Evolutionary conservation across 306 rosid genomes (phyloP), one percentile per base, ranked within the genome.

Genomic region (Acacia crassicarpa): DNA sequence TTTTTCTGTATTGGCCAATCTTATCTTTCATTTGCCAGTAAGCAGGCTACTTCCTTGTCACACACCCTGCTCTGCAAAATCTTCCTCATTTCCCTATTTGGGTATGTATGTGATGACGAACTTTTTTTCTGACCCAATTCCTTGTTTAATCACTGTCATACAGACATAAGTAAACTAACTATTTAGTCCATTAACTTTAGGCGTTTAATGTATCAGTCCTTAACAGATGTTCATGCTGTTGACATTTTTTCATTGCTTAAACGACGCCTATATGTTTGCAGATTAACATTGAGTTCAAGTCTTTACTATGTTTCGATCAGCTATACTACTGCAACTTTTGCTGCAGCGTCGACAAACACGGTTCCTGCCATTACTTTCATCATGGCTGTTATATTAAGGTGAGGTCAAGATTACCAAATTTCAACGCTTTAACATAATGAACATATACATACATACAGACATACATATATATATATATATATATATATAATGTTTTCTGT

Each of bases 271-370:
- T 53, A 51, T 84, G 40, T 82, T 45, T 46, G 4, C 49, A 95
- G 98, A 89, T 82, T 93, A 63, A 95, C 99, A 35, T 62, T 89
- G 72, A 92, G 98, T 83, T 85, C 94, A 81, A 95, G 79, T 78
- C 93, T 95, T 45, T 95, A 90, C 89, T 95, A 87, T 70, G 88
- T 88, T 72, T 90, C 97, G 22, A 85, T 95, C 78, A 91, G 86
- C 87, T 82, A 88, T 49, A 95, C 94, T 48, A 81, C 99, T 48
- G 98, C 99, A 86, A 95, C 98, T 63, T 95, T 89, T 85, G 97
- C 98, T 16, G 98, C 98, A 4, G 99, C 99, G 53, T 58, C 89
- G 79, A 87, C 97, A 51, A 95, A 92, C 83, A 83, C 95, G 15
- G 56, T 95, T 79, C 99, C 98, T 15, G 90, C 91, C 71, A 92